These are phyloP conservation scores for Baffinella frigidus DNA, from an alignment of 208 protist genomes.

Conservation along the genomic window DNA sequence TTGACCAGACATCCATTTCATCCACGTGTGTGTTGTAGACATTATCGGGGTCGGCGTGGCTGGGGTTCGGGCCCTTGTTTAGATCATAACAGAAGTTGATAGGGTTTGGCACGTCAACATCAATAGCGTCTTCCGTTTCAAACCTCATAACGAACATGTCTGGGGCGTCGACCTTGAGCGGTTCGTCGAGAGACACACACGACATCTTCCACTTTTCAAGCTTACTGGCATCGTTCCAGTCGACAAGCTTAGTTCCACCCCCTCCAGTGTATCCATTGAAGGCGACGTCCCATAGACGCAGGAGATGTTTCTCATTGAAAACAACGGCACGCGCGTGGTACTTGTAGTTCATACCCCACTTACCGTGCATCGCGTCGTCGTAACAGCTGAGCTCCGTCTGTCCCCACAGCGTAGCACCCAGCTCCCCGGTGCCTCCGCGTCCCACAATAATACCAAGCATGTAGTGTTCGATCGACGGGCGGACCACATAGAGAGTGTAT, in stretches of 20 bases:
- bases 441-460: constrained; percentile 31
- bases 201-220: no score
- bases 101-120: no score
- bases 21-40: no score
- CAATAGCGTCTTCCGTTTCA: neutral
- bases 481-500: neutral
- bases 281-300: constrained; percentile 5
- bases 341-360: constrained; percentile 42
- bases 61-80: neutral
- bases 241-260: neutral
- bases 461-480: constrained; percentile 21
- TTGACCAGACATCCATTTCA: no score
- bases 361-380: constrained; percentile 27
- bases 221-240: no score
- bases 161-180: neutral
- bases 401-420: constrained; percentile 35
- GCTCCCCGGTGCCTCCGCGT: neutral
- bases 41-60: no score
- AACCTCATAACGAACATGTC: neutral
- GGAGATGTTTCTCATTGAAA: neutral
- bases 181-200: neutral
- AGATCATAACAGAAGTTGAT: no score
- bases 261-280: constrained; percentile 18
- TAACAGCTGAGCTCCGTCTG: constrained; percentile 37
- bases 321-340: constrained; percentile 5